phyloP scores from a whole-genome alignment of 2,329 filamentous ascomycete genomes.

The Clarireedia homoeocarpa region DNA sequence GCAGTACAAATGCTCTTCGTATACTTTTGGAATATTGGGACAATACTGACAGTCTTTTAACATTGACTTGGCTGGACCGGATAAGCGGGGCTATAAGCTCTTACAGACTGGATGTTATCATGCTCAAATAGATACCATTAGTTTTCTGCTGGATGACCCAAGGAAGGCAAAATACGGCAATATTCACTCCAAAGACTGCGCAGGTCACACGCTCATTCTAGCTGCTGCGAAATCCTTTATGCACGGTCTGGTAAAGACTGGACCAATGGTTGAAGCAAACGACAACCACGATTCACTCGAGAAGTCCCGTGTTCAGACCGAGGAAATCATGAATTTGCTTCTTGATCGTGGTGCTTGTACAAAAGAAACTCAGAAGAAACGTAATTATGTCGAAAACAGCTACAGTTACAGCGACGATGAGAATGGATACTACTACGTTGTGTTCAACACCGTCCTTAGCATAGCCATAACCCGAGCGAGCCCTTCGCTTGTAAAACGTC shows the following conservation, averaged over 20 bases:
- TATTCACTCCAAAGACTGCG: neutral
- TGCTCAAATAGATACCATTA: neutral
- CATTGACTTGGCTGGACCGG: too few species aligned
- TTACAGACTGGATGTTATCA: neutral
- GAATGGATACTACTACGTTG: too few species aligned
- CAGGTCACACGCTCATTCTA: neutral
- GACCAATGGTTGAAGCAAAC: neutral
- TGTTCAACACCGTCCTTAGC: neutral
- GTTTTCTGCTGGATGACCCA: neutral
- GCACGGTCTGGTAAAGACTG: neutral
- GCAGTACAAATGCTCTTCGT: neutral
- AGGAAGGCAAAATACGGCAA: neutral
- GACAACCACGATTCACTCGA: neutral
- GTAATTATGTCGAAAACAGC: too few species aligned
- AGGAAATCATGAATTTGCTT: neutral
- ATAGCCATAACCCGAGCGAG: neutral
- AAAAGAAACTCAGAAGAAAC: neutral
- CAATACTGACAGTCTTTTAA: too few species aligned
- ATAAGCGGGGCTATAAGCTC: neutral
- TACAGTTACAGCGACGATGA: neutral
- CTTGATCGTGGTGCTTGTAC: neutral
- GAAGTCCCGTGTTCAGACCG: neutral
- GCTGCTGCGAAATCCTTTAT: neutral
- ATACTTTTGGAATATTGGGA: neutral
- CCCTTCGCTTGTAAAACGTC: neutral